phyloP scores from a whole-genome alignment of 192 early-diverging fungal genomes.

The Coemansia sp. region DNA sequence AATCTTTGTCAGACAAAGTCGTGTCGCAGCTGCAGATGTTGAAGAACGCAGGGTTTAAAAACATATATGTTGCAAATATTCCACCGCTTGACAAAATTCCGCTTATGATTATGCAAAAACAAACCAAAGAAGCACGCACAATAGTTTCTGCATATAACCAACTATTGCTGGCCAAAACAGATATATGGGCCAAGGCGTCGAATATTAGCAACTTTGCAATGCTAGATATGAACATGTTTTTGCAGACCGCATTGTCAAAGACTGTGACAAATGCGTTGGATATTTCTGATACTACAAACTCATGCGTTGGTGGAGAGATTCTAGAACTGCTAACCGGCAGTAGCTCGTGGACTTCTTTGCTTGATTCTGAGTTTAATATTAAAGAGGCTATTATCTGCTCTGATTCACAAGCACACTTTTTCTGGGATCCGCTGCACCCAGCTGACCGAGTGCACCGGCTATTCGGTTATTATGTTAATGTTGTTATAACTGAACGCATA shows the following conservation, averaged over 20 bases:
- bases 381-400: slow-evolving; percentile 9
- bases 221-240: slow-evolving; percentile 15
- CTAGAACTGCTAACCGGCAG: slow-evolving; percentile 6
- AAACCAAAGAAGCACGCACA: neutral
- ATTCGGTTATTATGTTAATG: slow-evolving; percentile 29
- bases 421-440: slow-evolving; percentile 37
- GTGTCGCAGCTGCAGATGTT: slow-evolving; percentile 10
- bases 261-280: slow-evolving; percentile 7
- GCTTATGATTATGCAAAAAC: slow-evolving; percentile 9
- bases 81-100: slow-evolving; percentile 18
- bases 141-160: slow-evolving; percentile 20
- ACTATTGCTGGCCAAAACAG: slow-evolving; percentile 5
- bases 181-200: neutral
- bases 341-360: neutral
- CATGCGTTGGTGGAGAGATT: slow-evolving; percentile 18
- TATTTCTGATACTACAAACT: slow-evolving; percentile 6
- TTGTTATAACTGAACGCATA: neutral
- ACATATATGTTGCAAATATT: slow-evolving; percentile 12
- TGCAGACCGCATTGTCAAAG: slow-evolving; percentile 2
- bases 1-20: slow-evolving; percentile 9
- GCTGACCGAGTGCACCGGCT: slow-evolving; percentile 23
- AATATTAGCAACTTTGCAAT: neutral
- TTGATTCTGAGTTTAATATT: neutral
- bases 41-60: slow-evolving; percentile 7
- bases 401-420: slow-evolving; percentile 8